Conservation (phyloP, 1,139 yeast species). For the Pichia sp. region DNA sequence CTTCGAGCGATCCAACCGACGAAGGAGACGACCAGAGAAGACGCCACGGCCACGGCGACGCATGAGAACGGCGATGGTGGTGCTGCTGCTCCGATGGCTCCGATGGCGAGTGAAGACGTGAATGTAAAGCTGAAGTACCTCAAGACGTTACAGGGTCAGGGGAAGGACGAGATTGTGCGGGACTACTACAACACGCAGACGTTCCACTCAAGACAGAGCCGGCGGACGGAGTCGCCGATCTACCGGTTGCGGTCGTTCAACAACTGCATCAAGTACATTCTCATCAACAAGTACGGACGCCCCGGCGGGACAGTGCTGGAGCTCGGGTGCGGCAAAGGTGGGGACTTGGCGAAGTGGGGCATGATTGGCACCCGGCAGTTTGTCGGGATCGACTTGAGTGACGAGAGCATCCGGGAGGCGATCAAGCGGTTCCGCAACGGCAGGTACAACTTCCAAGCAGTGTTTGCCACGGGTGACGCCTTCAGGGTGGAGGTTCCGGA, state of each 20-base stretch:
- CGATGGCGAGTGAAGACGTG: slow-evolving; percentile 22
- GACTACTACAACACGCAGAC: slow-evolving; percentile 86
- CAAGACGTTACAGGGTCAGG: slow-evolving; percentile 28
- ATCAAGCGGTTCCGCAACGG: slow-evolving; percentile 61
- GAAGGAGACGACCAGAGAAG: background rate
- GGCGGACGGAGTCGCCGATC: slow-evolving; percentile 76
- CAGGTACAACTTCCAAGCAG: slow-evolving; percentile 63
- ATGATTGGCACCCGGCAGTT: slow-evolving; percentile 69
- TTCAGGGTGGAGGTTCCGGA: slow-evolving; percentile 68
- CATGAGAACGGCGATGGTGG: no score
- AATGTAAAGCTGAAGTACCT: slow-evolving; percentile 21
- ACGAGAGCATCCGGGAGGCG: slow-evolving; percentile 83
- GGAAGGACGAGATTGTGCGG: slow-evolving; percentile 59
- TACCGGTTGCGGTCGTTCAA: slow-evolving; percentile 83
- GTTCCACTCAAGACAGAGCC: slow-evolving; percentile 57
- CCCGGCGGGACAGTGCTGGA: slow-evolving; percentile 63
- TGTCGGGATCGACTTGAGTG: slow-evolving; percentile 89
- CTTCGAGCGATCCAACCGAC: slow-evolving; percentile 3
- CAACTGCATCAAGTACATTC: slow-evolving; percentile 82
- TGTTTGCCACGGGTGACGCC: slow-evolving; percentile 89
- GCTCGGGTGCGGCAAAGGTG: slow-evolving; percentile 97
- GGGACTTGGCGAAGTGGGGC: slow-evolving; percentile 88
- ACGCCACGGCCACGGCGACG: no score
- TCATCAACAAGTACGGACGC: slow-evolving; percentile 65
- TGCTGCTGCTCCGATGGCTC: background rate